A percentile compares a stretch with the other conserved stretches of the same genome.
These are phyloP conservation scores for Hyphopichia buzzinii DNA, from an alignment of 1,139 yeast species.

Conservation along the genomic window DNA sequence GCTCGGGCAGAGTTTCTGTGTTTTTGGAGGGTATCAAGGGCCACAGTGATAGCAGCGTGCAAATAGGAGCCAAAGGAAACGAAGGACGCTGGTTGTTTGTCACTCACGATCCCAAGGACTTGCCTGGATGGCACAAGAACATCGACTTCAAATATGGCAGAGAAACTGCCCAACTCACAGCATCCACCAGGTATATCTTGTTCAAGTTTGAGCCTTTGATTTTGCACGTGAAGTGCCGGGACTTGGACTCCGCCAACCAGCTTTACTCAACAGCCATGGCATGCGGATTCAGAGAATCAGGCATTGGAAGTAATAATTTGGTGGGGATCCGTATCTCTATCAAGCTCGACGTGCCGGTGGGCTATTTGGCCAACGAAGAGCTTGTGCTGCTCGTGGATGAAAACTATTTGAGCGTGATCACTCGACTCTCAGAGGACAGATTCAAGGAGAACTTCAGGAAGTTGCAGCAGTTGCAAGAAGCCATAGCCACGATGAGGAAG, in stretches of 20 bases:
- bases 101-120: constrained; percentile 56
- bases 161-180: constrained; percentile 2
- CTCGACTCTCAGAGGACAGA: constrained; percentile 53
- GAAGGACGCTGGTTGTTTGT: constrained; percentile 87
- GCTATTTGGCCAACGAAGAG: constrained; percentile 34
- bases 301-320: constrained; percentile 75
- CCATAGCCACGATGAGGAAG: constrained; percentile 21
- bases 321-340: constrained; percentile 77
- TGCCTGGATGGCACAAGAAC: constrained; percentile 51
- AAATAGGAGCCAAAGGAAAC: constrained; percentile 81
- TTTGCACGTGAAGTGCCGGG: constrained; percentile 76
- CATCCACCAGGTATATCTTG: constrained; percentile 51
- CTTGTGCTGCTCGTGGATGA: constrained; percentile 45
- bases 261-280: constrained; percentile 72
- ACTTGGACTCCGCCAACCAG: constrained; percentile 53
- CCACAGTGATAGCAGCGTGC: constrained; percentile 19
- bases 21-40: constrained; percentile 64
- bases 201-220: constrained; percentile 85
- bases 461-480: constrained; percentile 44
- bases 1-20: constrained; percentile 84
- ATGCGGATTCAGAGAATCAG: constrained; percentile 85
- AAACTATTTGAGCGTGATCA: constrained; percentile 47
- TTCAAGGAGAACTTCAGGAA: constrained; percentile 63
- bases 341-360: constrained; percentile 72
- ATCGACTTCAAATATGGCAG: constrained; percentile 23